phyloP scores from a whole-genome alignment of 2,329 filamentous ascomycete genomes.

The Bisporella sp. region DNA sequence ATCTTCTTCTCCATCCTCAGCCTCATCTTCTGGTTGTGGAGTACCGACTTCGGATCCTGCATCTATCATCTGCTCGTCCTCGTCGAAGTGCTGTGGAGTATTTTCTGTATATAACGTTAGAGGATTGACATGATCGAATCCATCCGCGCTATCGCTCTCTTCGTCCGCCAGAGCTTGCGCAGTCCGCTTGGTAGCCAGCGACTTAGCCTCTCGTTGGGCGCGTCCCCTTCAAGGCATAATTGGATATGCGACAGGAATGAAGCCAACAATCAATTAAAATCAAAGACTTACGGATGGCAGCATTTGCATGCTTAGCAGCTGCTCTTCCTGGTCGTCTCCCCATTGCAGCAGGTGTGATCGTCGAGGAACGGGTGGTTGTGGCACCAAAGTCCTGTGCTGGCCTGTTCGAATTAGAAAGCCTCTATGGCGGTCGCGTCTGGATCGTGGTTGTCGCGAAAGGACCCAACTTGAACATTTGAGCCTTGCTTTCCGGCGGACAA shows the following conservation, averaged over 20 bases:
- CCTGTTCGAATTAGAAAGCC: neutral
- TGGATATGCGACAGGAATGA: too few species aligned
- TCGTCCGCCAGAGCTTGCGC: neutral
- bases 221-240: too few species aligned
- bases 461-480: too few species aligned
- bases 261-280: too few species aligned
- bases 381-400: neutral
- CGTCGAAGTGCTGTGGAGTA: conserved; percentile 37
- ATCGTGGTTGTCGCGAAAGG: too few species aligned
- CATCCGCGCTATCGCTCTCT: neutral
- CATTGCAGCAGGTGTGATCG: conserved; percentile 15
- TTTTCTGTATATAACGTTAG: conserved; percentile 33
- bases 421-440: too few species aligned
- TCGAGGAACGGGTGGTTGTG: neutral
- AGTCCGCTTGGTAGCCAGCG: conserved; percentile 12
- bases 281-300: conserved; percentile 41
- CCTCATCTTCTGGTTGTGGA: conserved; percentile 20
- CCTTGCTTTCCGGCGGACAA: too few species aligned
- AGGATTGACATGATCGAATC: neutral
- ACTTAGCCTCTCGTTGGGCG: neutral
- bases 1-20: conserved; percentile 38
- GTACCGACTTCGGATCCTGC: conserved; percentile 25
- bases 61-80: conserved; percentile 36
- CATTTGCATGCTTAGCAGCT: conserved; percentile 45
- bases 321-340: conserved; percentile 46